A percentile compares a stretch with the other conserved stretches of the same genome.
These are phyloP conservation scores for Mycena galopus DNA, from an alignment of 768 basidiomycete species.

Conservation along the genomic window DNA sequence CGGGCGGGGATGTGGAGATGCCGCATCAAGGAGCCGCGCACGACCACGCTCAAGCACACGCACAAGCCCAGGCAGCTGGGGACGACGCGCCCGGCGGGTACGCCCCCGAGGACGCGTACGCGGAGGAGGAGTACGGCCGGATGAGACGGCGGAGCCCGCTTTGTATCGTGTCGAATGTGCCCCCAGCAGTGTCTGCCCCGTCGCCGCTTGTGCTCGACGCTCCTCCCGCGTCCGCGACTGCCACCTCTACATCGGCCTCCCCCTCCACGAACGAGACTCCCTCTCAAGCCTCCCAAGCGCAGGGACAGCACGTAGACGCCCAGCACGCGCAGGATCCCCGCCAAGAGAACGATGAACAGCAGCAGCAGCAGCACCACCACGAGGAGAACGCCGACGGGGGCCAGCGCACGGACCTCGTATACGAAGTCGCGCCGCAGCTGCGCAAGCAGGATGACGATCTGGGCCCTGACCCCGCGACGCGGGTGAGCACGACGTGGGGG, in stretches of 20 bases:
- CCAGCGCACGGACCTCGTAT: neutral
- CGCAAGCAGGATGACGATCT: conserved; percentile 9
- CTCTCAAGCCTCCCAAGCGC: neutral
- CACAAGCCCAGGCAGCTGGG: neutral
- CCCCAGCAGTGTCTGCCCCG: neutral
- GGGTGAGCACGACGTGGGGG: conserved; percentile 29
- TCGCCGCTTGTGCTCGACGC: neutral
- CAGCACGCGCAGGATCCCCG: conserved; percentile 3
- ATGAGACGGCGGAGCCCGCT: conserved; percentile 25
- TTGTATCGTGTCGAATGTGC: neutral
- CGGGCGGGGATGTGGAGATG: neutral
- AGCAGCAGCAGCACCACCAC: neutral
- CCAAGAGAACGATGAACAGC: neutral
- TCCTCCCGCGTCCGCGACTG: no score
- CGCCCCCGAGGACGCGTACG: conserved; percentile 3
- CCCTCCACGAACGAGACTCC: no score
- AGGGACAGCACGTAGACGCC: neutral
- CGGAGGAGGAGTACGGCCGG: conserved; percentile 13
- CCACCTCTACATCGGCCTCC: no score
- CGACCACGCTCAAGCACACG: neutral
- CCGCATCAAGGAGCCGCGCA: neutral
- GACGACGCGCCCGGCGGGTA: neutral
- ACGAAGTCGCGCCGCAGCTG: neutral
- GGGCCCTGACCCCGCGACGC: conserved; percentile 26
- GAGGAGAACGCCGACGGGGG: neutral